Base-by-base conservation (phyloP, 169 alveolate genomes). In the Plasmodium adleri region DNA sequence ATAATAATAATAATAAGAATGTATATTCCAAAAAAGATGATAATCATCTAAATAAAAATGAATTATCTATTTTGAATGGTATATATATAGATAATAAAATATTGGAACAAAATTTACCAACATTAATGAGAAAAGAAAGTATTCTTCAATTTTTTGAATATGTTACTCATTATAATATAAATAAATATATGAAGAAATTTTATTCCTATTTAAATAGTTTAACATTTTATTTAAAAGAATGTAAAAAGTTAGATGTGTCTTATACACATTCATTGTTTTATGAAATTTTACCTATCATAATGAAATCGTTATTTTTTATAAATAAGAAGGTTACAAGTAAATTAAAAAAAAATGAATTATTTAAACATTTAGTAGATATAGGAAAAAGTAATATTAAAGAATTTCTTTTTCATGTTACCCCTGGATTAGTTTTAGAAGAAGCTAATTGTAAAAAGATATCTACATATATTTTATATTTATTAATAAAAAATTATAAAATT, bases 391-490 rank as follows among this genome's bases (percentile, higher is more conserved):
- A 85, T 28, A 24, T 85, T 32, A 71, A 59, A 45, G 26, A 47
- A 22, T 71, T 85, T 17, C 28, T 85, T 43, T 63, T 71, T 1
- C 73, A 85, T 52, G 58, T 85, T 50, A 85, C 92, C 20, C 92
- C 92, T 6, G 92, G 92, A 12, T 85, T 85, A 58, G 43, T 85
- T 63, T 22, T 85, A 52, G 75, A 85, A 58, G 87, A 85, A 47
- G n/a, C 28, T n/a, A 71, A 66, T 39, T 85, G 87, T 43, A 70
- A 71, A 50, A 85, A 72, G 56, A 85, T 66, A n/a, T 85, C 87
- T 0, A 15, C 60, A 6, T 64, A 85, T 22, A 62, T 85, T 2
- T 73, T 85, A 20, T 52, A 85, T 63, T 71, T 85, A 52, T 63
- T 85, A 71, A 52, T 85, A 39, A 85, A 73, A 59, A 70, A 74